Base-by-base conservation (phyloP, 495 filamentous ascomycete genomes). In the Talaromyces thailandensis region DNA sequence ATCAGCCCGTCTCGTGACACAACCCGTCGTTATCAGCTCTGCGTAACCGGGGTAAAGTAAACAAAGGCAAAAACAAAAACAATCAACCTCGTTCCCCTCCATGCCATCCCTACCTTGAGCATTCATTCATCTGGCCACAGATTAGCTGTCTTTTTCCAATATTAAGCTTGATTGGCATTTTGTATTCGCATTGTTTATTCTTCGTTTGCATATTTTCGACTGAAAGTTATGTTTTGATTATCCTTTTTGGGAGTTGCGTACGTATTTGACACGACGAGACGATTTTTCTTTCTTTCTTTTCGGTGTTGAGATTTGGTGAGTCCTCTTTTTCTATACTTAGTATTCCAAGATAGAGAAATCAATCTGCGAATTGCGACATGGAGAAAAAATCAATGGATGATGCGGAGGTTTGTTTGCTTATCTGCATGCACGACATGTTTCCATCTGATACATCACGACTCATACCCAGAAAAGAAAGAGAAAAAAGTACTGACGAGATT, bases 381-480 rank as follows among this genome's bases (percentile, higher is more conserved):
- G 55, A 21, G 29, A 57, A 35, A 32, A n/a, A 7, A 31, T 16
- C 26, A 11, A 18, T 35, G 67, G 58, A 45, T 23, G 43, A n/a
- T 45, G 59, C n/a, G 24, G 59, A 61, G 59, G 59, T 31, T 40
- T 59, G 21, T 60, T 58, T 52, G n/a, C n/a, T 55, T 62, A 21
- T 37, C 31, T 57, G 25, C 24, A 48, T 48, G 43, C 43, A 48
- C 43, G 43, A 48, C n/a, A 21, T 52, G n/a, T 29, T 40, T 45
- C 35, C 43, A 21, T 31, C 16, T 56, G 31, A 21, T 62, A 28
- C 58, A 29, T 25, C 43, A 48, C 18, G 43, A 48, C 0, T 2
- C 3, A 1, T 9, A n/a, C n/a, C n/a, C n/a, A n/a, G n/a, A n/a
- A n/a, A n/a, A n/a, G n/a, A n/a, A n/a, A n/a, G n/a, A n/a, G n/a